phyloP scores from a whole-genome alignment of 768 basidiomycete genomes.

The Rhizopogon rudus region DNA sequence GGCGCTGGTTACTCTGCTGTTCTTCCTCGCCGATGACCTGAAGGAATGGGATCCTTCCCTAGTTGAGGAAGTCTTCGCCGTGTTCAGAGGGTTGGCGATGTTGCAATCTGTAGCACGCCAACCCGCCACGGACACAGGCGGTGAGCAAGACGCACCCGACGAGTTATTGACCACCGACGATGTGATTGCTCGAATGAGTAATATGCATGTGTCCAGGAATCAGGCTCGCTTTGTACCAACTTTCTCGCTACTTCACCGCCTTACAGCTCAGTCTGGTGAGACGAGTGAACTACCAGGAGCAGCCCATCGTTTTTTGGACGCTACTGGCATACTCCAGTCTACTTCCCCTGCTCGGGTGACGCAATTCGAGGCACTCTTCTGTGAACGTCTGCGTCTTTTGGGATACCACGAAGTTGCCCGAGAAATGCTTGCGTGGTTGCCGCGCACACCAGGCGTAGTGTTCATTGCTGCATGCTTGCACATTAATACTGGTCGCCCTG shows the following conservation, averaged over 20 bases:
- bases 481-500: slow-evolving; percentile 59
- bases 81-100: slow-evolving; percentile 75
- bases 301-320: slow-evolving; percentile 68
- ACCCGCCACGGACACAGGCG: slow-evolving; percentile 38
- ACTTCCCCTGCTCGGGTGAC: slow-evolving; percentile 65
- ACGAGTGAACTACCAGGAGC: slow-evolving; percentile 48
- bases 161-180: slow-evolving; percentile 52
- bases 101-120: slow-evolving; percentile 57
- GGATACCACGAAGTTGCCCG: slow-evolving; percentile 58
- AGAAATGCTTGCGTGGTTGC: slow-evolving; percentile 73
- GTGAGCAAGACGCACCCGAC: slow-evolving; percentile 26
- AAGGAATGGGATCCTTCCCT: slow-evolving; percentile 58
- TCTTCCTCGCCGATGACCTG: slow-evolving; percentile 67
- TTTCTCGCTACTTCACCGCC: slow-evolving; percentile 58
- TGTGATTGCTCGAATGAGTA: slow-evolving; percentile 55
- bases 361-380: slow-evolving; percentile 65
- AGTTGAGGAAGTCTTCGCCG: slow-evolving; percentile 70
- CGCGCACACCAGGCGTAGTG: slow-evolving; percentile 67
- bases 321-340: slow-evolving; percentile 61
- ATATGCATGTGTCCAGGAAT: slow-evolving; percentile 64
- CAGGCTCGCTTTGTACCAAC: slow-evolving; percentile 44
- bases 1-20: slow-evolving; percentile 58
- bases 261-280: slow-evolving; percentile 50
- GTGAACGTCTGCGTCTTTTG: slow-evolving; percentile 59
- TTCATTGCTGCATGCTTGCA: slow-evolving; percentile 71